Evolutionary conservation across 2,329 filamentous ascomycete genomes (phyloP).

Genomic region (Alternaria sp.): DNA sequence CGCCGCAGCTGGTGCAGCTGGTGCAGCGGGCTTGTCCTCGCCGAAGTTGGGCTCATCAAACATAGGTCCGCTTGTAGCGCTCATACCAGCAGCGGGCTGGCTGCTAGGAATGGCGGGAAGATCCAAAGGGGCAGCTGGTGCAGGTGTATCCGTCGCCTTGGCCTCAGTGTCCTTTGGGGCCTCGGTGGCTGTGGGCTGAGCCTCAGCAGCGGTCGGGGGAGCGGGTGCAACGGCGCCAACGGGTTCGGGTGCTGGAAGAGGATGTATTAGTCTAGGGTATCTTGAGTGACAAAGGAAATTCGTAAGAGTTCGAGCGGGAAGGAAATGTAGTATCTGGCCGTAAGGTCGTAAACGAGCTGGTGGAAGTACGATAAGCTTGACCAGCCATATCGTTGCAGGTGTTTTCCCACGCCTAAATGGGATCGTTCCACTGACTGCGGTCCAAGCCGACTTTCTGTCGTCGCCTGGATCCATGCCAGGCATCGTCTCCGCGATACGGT

Average conservation of each 20-base stretch:
- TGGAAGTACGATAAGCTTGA: background rate
- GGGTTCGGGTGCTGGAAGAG: conserved; percentile 43
- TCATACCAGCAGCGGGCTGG: conserved; percentile 49
- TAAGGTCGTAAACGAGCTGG: conserved; percentile 9
- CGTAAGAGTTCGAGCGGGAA: background rate
- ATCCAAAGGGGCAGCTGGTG: conserved; percentile 27
- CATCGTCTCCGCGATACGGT: conserved; percentile 17
- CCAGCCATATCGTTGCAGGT: background rate
- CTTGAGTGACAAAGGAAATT: conserved; percentile 16
- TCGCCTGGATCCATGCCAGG: conserved; percentile 32
- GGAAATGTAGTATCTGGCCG: conserved; percentile 4
- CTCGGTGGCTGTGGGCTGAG: conserved; percentile 32
- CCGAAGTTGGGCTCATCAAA: conserved; percentile 43
- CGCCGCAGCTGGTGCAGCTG: conserved; percentile 26
- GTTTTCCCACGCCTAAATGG: conserved; percentile 11
- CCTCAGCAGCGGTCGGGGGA: conserved; percentile 38
- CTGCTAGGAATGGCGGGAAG: conserved; percentile 35
- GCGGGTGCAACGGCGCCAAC: conserved; percentile 39
- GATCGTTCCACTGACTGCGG: conserved; percentile 21
- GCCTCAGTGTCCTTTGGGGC: conserved; percentile 29
- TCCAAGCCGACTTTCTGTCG: conserved; percentile 28
- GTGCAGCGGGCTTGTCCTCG: conserved; percentile 23
- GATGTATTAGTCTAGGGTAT: conserved; percentile 36
- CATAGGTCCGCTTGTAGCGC: conserved; percentile 50
- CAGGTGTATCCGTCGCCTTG: conserved; percentile 20